Base-by-base conservation (phyloP, 345 rosid species). In the Lenwebbia sp. region DNA sequence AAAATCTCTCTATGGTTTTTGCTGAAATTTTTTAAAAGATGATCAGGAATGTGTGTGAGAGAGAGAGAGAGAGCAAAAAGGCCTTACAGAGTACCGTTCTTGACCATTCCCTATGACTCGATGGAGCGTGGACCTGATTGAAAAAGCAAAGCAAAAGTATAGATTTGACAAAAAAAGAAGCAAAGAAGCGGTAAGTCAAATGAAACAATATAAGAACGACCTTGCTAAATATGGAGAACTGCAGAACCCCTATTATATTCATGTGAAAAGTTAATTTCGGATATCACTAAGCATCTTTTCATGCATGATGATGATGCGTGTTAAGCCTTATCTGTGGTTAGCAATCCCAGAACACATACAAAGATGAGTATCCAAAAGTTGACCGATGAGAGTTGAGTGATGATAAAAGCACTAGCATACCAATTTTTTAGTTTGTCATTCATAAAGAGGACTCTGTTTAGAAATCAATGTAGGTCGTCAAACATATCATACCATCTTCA, bases 81-180 rank as follows among this genome's bases (percentile, higher is more conserved):
- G 17, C 65, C 65, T 58, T 58, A 96, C 97, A 7, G 98, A 96
- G 84, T 94, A 95, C 92, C 98, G 90, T 54, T 94, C 95, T 75
- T 91, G 94, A 53, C 96, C 95, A 19, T 92, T 92, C 85, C 96
- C 96, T 83, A 95, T 87, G 87, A 96, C 99, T 88, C 98, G 89
- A 86, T 96, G 99, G 84, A 95, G 86, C 11, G 98, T 93, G 74
- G 98, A 96, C 91, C 98, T 96, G 93, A 13, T 58, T 58, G 70
- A 40, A 25, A 70, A 75, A 87, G 54, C 57, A 47, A 87, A 22
- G 84, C 40, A 52, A 54, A 74, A 85, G 22, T 28, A 47, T 19
- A 75, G 7, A 25, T 57, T n/a, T 84, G n/a, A 33, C 56, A 56
- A 25, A 25, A 54, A 85, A 40, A 51, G 13, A 37, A 47, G 30